Conservation (phyloP, 1,284 basidiomycete genomes). For the Caloboletus firmus region DNA sequence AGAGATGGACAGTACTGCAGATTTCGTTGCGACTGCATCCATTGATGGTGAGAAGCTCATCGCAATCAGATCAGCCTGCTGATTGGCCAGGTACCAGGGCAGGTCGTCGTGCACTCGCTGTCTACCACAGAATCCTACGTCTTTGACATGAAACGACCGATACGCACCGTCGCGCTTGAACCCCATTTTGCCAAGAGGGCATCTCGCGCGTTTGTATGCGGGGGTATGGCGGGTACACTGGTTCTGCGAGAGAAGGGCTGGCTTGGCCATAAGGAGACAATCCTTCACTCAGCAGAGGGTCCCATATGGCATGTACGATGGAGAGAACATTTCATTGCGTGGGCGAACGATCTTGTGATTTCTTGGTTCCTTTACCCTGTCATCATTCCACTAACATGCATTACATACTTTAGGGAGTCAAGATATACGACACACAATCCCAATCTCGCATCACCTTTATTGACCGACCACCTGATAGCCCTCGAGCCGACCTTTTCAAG, state of each 20-base stretch:
- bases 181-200: slow-evolving; percentile 84
- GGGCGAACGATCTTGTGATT: slow-evolving; percentile 90
- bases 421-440: slow-evolving; percentile 86
- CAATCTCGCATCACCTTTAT: slow-evolving; percentile 86
- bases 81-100: slow-evolving; percentile 52
- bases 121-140: slow-evolving; percentile 80
- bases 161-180: slow-evolving; percentile 88
- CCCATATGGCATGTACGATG: slow-evolving; percentile 93
- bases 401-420: slow-evolving; percentile 68
- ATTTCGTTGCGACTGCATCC: slow-evolving; percentile 91
- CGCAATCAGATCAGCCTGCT: slow-evolving; percentile 2
- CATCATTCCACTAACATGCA: not conserved
- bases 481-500: slow-evolving; percentile 91
- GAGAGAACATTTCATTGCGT: slow-evolving; percentile 86
- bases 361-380: slow-evolving; percentile 2
- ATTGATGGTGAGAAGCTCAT: slow-evolving; percentile 75
- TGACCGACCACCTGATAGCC: slow-evolving; percentile 77
- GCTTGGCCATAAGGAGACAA: slow-evolving; percentile 91
- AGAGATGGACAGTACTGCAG: slow-evolving; percentile 79
- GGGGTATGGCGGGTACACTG: slow-evolving; percentile 88
- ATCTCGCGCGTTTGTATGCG: slow-evolving; percentile 87
- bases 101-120: slow-evolving; percentile 87
- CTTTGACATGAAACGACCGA: slow-evolving; percentile 92
- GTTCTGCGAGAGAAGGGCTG: slow-evolving; percentile 93
- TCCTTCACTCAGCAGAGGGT: slow-evolving; percentile 87